Conservation (phyloP, 2,329 filamentous ascomycete genomes). For the Bipolaris bicolor region DNA sequence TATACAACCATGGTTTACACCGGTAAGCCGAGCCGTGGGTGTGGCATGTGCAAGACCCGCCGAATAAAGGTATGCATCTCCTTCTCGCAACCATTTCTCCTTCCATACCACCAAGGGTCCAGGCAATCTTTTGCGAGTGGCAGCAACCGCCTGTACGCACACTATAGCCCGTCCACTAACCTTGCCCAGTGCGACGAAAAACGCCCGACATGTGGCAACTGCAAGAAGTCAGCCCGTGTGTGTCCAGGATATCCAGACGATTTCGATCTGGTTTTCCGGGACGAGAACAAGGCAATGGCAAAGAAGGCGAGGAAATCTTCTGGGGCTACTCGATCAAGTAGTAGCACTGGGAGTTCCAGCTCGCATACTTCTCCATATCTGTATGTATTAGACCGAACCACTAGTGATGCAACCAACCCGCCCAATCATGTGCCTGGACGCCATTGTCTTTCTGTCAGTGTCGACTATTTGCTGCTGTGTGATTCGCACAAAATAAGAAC, state of each 20-base stretch:
- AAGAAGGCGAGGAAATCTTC: slow-evolving; percentile 61
- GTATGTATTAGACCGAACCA: slow-evolving; percentile 29
- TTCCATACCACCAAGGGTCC: slow-evolving; percentile 6
- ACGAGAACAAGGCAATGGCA: slow-evolving; percentile 73
- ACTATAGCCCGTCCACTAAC: slow-evolving; percentile 9
- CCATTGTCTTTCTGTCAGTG: not conserved
- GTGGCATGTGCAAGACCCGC: slow-evolving; percentile 75
- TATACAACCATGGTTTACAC: slow-evolving; percentile 48
- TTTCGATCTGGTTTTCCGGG: slow-evolving; percentile 74
- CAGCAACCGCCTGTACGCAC: slow-evolving; percentile 2
- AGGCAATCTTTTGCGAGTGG: not conserved
- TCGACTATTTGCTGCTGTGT: slow-evolving; percentile 2
- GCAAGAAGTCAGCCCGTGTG: slow-evolving; percentile 39
- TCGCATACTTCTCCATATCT: slow-evolving; percentile 40
- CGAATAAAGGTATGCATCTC: slow-evolving; percentile 69
- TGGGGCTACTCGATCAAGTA: slow-evolving; percentile 23
- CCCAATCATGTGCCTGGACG: not conserved
- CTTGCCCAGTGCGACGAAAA: slow-evolving; percentile 44
- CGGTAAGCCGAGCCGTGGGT: slow-evolving; percentile 59
- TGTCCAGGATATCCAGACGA: slow-evolving; percentile 61
- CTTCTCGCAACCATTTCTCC: slow-evolving; percentile 8
- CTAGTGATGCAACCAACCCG: not conserved
- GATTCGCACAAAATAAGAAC: not conserved
- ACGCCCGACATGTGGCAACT: slow-evolving; percentile 45
- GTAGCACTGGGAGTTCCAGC: slow-evolving; percentile 24